Conservation (phyloP, 2,329 filamentous ascomycete species). For the Domatiomyces globalis region DNA sequence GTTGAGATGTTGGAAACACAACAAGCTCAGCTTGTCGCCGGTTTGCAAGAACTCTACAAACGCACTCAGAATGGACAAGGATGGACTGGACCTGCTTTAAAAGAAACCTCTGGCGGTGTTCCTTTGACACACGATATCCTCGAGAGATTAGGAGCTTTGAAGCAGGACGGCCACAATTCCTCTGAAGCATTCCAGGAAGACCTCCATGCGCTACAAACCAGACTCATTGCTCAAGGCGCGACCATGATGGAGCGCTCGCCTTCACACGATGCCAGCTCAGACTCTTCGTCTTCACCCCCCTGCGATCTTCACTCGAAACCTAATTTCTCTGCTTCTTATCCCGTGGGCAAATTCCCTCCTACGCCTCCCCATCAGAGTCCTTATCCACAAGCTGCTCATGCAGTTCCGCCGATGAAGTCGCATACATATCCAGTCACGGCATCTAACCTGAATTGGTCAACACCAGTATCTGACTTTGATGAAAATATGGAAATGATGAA, state of each 20-base stretch:
- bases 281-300: conserved; percentile 36
- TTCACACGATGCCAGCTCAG: conserved; percentile 45
- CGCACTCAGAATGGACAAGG: conserved; percentile 37
- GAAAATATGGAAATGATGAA: conserved; percentile 18
- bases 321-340: conserved; percentile 11
- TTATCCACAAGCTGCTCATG: conserved; percentile 15
- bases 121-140: conserved; percentile 52
- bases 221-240: conserved; percentile 39
- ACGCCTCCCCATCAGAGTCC: conserved; percentile 30
- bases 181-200: conserved; percentile 47
- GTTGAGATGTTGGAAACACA: conserved; percentile 56
- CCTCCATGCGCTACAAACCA: conserved; percentile 40
- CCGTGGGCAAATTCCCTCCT: conserved; percentile 22
- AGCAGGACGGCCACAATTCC: conserved; percentile 33
- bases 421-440: conserved; percentile 11
- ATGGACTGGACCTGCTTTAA: conserved; percentile 42
- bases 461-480: conserved; percentile 11
- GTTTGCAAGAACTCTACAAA: conserved; percentile 47
- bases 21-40: conserved; percentile 47
- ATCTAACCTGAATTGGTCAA: conserved; percentile 15
- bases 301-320: conserved; percentile 14
- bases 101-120: conserved; percentile 38
- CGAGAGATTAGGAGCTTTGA: conserved; percentile 43
- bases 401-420: conserved; percentile 7
- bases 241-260: conserved; percentile 38